Evolutionary conservation across 2,329 filamentous ascomycete species (phyloP).

Genomic region (Lachnellula willkommii): DNA sequence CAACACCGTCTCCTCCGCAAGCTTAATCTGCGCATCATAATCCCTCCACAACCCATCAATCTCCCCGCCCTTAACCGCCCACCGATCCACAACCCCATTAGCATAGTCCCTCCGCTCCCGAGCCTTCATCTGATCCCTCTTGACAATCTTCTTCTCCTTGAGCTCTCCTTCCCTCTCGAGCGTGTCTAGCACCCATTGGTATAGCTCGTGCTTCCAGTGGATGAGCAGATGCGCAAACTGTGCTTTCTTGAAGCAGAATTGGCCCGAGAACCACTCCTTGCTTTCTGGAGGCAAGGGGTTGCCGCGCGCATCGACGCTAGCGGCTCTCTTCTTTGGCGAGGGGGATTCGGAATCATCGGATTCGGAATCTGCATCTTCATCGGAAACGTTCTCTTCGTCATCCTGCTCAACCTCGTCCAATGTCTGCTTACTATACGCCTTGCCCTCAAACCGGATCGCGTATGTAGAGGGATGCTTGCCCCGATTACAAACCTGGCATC

Average conservation of each 20-base stretch:
- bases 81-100: slow-evolving; percentile 57
- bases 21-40: slow-evolving; percentile 59
- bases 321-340: slow-evolving; percentile 1
- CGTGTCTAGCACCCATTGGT: slow-evolving; percentile 62
- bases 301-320: slow-evolving; percentile 42
- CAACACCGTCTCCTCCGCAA: slow-evolving; percentile 31
- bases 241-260: slow-evolving; percentile 58
- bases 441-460: slow-evolving; percentile 57
- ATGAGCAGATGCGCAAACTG: slow-evolving; percentile 64
- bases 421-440: slow-evolving; percentile 59
- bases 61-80: slow-evolving; percentile 51
- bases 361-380: slow-evolving; percentile 33
- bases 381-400: slow-evolving; percentile 21
- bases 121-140: slow-evolving; percentile 56
- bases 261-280: slow-evolving; percentile 48
- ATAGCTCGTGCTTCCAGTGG: slow-evolving; percentile 73
- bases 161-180: slow-evolving; percentile 56
- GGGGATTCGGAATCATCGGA: slow-evolving; percentile 28
- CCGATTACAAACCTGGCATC: slow-evolving; percentile 56
- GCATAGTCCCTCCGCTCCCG: slow-evolving; percentile 56
- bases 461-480: slow-evolving; percentile 62
- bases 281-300: slow-evolving; percentile 39
- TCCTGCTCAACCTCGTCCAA: slow-evolving; percentile 57
- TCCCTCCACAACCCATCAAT: slow-evolving; percentile 58
- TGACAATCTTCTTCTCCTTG: slow-evolving; percentile 50